Evolutionary conservation across 495 filamentous ascomycete species (phyloP), one percentile per base, ranked within the genome.

Genomic region (Chaetomium fimeti): DNA sequence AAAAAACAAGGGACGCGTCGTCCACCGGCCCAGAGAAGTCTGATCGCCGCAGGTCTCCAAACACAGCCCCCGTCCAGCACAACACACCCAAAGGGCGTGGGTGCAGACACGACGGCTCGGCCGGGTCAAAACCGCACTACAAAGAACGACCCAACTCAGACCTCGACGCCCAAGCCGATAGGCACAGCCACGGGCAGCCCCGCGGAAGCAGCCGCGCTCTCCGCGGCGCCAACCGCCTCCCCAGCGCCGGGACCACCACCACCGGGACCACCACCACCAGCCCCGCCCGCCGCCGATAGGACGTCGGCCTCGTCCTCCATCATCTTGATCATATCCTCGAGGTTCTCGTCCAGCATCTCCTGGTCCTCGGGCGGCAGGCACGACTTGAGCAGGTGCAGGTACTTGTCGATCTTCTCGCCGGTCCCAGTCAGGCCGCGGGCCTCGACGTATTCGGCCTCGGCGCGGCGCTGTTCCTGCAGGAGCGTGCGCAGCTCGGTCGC

Each of bases 271-370:
- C 6, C 32, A 1, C 32, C n/a, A n/a, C n/a, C n/a, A n/a, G n/a
- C 32, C 32, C 6, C 32, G 32, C 32, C 32, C 32, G 32, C 32
- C 1, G 12, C 52, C 24, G 66, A 22, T n/a, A 42, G 12, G 29
- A 40, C 68, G 11, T 71, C 60, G 2, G 24, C 67, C 57, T 82
- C 77, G 63, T 82, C 78, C 68, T 82, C 77, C 80, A 82, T 82
- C 77, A 82, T 79, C 60, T 75, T 72, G 68, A 82, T 81, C 57
- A 82, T 69, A 49, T 77, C 79, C 32, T 81, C 79, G 25, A 82
- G 65, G 43, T 80, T 81, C 24, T 74, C 63, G 51, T 81, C 80
- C 42, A 82, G 70, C 56, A 73, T 77, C 60, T 81, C 77, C 5
- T 79, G 77, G 57, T 79, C 78, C 64, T 80, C 75, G 36, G 71